Percentiles rank a stretch among this genome's conserved stretches.
Conservation (phyloP, 352 stramenopile genomes). For the Aphanomyces stellatus region DNA sequence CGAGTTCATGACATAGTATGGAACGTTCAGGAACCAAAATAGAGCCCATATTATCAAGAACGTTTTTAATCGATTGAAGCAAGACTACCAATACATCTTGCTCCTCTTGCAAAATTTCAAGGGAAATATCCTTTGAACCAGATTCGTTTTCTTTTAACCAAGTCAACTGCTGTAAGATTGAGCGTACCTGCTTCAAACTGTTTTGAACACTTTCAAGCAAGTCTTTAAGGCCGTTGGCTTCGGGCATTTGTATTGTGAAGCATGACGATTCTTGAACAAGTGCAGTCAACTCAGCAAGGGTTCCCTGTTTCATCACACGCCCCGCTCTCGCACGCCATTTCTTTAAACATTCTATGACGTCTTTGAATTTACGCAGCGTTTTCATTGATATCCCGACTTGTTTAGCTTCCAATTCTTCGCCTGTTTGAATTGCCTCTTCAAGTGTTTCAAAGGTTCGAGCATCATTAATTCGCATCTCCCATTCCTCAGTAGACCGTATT, state of each 20-base stretch:
- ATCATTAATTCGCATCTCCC: background rate
- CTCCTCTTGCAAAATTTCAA: background rate
- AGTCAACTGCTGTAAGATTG: background rate
- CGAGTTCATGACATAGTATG: background rate
- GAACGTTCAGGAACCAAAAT: slow-evolving; percentile 1
- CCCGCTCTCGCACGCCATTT: background rate
- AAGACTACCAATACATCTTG: background rate
- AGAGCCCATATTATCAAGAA: background rate
- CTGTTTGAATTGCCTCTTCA: background rate
- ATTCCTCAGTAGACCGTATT: background rate
- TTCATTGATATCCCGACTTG: background rate
- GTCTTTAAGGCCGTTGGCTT: background rate
- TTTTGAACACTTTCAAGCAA: background rate
- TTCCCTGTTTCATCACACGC: background rate
- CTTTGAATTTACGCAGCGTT: background rate
- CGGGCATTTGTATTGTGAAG: background rate
- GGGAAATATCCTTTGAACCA: background rate
- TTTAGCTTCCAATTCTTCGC: background rate
- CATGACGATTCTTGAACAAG: background rate
- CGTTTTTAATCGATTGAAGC: slow-evolving; percentile 12
- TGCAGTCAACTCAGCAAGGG: background rate
- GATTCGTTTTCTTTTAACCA: background rate
- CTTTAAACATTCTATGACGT: background rate
- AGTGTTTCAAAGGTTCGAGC: background rate
- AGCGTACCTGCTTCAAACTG: background rate